Evolutionary conservation across 129 eudicot genomes (phyloP), one percentile per base, ranked within the genome.

Genomic region (Glebionis coronaria): DNA sequence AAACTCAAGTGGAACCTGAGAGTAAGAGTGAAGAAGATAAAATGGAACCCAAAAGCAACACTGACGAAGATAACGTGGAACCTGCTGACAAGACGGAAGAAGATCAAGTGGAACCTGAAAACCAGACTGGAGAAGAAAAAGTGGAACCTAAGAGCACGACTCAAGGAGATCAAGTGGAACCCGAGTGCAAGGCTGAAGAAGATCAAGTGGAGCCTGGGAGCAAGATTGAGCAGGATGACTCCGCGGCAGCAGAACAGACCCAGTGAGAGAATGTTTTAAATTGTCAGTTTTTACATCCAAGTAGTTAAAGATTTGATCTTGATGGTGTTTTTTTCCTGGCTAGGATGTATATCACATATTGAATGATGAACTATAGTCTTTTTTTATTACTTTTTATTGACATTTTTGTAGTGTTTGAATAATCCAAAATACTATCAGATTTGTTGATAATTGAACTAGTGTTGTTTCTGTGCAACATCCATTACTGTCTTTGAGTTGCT

Each of bases 301-400:
- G 58, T 11, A 72, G 45, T 52, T 72, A 19, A 53, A 51, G 21
- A 54, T 42, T 72, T 15, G 3, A 23, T 50, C 52, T 40, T 42
- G 5, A 27, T 21, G 45, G 61, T 27, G 71, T 35, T 74, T 23
- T 56, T 40, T 35, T 35, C 10, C 21, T 67, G 44, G 56, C 23
- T 67, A 56, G n/a, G 66, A 74, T 55, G 68, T 55, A 64, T 56
- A 28, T 63, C 57, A 31, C 38, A 53, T 63, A 63, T 54, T 73
- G 65, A 56, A 54, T 73, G 59, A 44, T 73, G n/a, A n/a, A 56
- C 25, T 11, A 9, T 55, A 49, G 61, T 49, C 20, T 67, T 67
- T 57, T 67, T 57, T 54, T 20, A 31, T 51, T 9, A 10, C 21
- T 53, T 10, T 4, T 52, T 35, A 3, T 54, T 9, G 63, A 67